phyloP scores from a whole-genome alignment of 2,329 filamentous ascomycete genomes.

The Leptodontidium sp. region DNA sequence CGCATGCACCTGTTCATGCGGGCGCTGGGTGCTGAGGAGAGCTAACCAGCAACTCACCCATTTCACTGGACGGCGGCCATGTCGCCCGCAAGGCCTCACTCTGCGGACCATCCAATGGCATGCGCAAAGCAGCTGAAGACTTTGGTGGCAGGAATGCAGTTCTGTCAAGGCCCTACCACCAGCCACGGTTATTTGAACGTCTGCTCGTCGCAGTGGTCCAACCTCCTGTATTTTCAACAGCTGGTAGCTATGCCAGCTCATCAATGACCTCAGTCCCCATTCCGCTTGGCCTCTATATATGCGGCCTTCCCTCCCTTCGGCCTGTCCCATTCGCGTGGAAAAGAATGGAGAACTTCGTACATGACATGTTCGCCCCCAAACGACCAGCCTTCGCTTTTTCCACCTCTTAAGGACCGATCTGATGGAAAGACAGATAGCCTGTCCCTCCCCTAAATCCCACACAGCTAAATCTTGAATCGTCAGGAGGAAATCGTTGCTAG shows the following conservation, averaged over 20 bases:
- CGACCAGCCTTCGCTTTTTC: slow-evolving; percentile 12
- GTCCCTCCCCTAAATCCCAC: too few species aligned
- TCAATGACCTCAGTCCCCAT: slow-evolving; percentile 34
- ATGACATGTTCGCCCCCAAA: slow-evolving; percentile 1
- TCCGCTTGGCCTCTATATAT: slow-evolving; percentile 44
- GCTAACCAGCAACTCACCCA: slow-evolving; percentile 38
- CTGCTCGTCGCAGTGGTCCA: slow-evolving; percentile 39
- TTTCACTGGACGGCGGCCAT: slow-evolving; percentile 37
- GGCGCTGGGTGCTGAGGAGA: slow-evolving; percentile 33
- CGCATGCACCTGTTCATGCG: slow-evolving; percentile 38
- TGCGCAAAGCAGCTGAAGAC: slow-evolving; percentile 18
- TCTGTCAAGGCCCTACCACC: slow-evolving; percentile 10
- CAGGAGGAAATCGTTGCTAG: neutral
- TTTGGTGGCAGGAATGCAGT: slow-evolving; percentile 27
- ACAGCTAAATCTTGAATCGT: neutral
- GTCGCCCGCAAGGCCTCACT: slow-evolving; percentile 24
- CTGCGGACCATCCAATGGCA: slow-evolving; percentile 32
- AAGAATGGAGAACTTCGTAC: slow-evolving; percentile 7
- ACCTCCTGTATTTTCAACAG: slow-evolving; percentile 36
- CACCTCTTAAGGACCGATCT: neutral
- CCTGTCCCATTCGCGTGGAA: slow-evolving; percentile 6
- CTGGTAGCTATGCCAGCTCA: slow-evolving; percentile 46
- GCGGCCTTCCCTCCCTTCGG: slow-evolving; percentile 41
- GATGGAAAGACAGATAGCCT: neutral
- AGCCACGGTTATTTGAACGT: slow-evolving; percentile 38